phyloP scores from a whole-genome alignment of 148 eudicot genomes.

The Pharnaceum exiguum region DNA sequence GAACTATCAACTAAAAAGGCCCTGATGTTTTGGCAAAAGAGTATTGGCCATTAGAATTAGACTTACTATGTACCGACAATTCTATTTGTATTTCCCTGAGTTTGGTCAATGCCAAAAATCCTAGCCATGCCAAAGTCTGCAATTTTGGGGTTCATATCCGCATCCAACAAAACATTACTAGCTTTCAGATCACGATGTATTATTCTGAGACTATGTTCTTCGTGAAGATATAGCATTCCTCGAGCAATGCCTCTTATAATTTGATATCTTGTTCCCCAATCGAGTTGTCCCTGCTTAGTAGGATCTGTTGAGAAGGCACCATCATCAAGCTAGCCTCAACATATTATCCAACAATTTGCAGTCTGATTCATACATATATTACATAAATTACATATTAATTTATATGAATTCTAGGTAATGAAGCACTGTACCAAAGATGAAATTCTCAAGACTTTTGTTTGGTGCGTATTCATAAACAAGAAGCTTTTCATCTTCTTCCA shows the following conservation, averaged over 20 bases:
- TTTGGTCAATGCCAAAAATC: conserved; percentile 20
- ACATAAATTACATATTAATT: background rate
- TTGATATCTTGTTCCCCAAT: conserved; percentile 15
- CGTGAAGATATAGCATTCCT: conserved; percentile 29
- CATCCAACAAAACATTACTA: conserved; percentile 15
- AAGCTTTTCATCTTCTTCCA: conserved; percentile 21
- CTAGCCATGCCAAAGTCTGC: conserved; percentile 19
- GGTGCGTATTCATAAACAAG: conserved; percentile 28
- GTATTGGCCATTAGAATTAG: too few species aligned
- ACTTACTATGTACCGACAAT: conserved; percentile 25
- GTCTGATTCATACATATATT: background rate
- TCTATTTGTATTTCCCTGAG: conserved; percentile 13
- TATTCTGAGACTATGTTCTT: conserved; percentile 25
- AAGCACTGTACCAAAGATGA: conserved; percentile 16
- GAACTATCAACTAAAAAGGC: too few species aligned
- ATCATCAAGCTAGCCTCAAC: background rate
- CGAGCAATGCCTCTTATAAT: conserved; percentile 25
- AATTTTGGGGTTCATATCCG: conserved; percentile 13
- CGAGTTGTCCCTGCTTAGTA: background rate
- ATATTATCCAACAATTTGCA: background rate
- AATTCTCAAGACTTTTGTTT: conserved; percentile 26
- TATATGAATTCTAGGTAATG: background rate
- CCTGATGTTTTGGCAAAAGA: too few species aligned
- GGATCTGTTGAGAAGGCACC: conserved; percentile 4
- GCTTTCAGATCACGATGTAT: conserved; percentile 31